A percentile compares a stretch with the other conserved stretches of the same genome.
Evolutionary conservation across 2,329 filamentous ascomycete species (phyloP).

Genomic region (Nothopassalora personata): DNA sequence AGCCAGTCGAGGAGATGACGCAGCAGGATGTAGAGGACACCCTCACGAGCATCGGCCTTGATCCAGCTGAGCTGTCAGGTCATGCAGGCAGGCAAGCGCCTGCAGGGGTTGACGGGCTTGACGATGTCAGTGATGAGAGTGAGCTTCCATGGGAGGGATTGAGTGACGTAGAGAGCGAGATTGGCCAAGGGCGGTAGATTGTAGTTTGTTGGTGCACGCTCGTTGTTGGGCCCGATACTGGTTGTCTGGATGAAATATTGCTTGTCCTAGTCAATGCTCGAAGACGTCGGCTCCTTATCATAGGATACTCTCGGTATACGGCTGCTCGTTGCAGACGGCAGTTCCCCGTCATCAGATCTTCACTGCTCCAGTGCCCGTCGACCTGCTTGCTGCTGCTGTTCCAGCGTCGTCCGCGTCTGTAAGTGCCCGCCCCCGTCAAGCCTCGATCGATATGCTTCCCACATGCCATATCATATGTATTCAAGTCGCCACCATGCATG

Average conservation of each 20-base stretch:
- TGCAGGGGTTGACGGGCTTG: constrained; percentile 17
- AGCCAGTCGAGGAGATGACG: constrained; percentile 35
- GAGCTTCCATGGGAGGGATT: constrained; percentile 31
- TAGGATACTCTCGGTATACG: not conserved
- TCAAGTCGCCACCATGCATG: not conserved
- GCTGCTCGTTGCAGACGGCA: not conserved
- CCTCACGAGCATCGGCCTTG: constrained; percentile 38
- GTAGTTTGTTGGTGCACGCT: not conserved
- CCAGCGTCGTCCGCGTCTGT: not conserved
- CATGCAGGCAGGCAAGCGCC: constrained; percentile 19
- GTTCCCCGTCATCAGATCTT: not conserved
- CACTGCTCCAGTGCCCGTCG: not conserved
- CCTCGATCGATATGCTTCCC: not conserved
- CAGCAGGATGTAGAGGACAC: constrained; percentile 41
- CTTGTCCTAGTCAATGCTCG: not conserved
- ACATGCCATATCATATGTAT: not conserved
- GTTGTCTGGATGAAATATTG: not conserved
- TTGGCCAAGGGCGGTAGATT: not conserved
- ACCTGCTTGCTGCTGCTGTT: not conserved
- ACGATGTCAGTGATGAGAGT: constrained; percentile 26
- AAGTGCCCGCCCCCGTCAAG: not conserved
- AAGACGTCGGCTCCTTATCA: not conserved
- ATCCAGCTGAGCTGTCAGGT: constrained; percentile 33
- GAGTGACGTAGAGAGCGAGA: constrained; percentile 26
- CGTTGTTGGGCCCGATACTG: not conserved